Evolutionary conservation across 2,329 filamentous ascomycete species (phyloP).

Genomic region (Curvularia hawaiiensis): DNA sequence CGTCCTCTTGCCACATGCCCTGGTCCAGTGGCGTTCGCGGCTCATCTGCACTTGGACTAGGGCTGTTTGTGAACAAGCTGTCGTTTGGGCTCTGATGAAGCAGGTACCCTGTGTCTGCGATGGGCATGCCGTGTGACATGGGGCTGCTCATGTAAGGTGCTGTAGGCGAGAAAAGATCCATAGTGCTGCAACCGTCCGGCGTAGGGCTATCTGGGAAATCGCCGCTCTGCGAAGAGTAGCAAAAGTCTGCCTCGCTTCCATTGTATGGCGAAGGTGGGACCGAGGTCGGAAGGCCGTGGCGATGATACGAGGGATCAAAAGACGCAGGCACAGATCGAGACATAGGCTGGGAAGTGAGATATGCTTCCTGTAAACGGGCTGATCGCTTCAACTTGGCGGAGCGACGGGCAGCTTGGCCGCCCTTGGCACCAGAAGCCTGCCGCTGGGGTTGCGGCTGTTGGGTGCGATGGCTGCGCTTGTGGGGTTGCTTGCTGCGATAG

Average conservation of each 20-base stretch:
- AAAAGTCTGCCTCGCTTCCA: constrained; percentile 28
- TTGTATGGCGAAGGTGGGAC: constrained; percentile 28
- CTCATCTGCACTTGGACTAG: constrained; percentile 26
- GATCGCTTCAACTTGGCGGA: constrained; percentile 31
- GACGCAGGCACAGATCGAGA: constrained; percentile 22
- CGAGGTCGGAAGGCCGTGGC: constrained; percentile 8
- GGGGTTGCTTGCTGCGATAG: constrained; percentile 54
- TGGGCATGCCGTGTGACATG: constrained; percentile 3
- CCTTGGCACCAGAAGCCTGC: constrained; percentile 53
- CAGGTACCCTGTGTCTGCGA: constrained; percentile 24
- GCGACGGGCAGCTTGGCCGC: constrained; percentile 50
- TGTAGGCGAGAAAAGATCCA: constrained; percentile 14
- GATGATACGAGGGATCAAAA: constrained; percentile 19
- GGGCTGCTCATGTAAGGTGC: constrained; percentile 3
- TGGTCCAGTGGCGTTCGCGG: constrained; percentile 28
- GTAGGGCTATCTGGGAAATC: constrained; percentile 17
- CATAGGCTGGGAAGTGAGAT: constrained; percentile 29
- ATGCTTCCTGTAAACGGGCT: constrained; percentile 25
- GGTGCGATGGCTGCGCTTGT: constrained; percentile 47
- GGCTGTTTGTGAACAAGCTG: constrained; percentile 30
- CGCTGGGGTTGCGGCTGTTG: constrained; percentile 45
- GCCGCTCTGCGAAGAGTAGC: constrained; percentile 5
- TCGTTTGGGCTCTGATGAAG: constrained; percentile 27
- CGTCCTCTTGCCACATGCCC: constrained; percentile 21
- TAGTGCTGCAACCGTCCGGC: not conserved